A percentile compares a stretch with the other conserved stretches of the same genome.
phyloP scores from a whole-genome alignment of 2,329 filamentous ascomycete genomes.

The Cladosporium sp. region DNA sequence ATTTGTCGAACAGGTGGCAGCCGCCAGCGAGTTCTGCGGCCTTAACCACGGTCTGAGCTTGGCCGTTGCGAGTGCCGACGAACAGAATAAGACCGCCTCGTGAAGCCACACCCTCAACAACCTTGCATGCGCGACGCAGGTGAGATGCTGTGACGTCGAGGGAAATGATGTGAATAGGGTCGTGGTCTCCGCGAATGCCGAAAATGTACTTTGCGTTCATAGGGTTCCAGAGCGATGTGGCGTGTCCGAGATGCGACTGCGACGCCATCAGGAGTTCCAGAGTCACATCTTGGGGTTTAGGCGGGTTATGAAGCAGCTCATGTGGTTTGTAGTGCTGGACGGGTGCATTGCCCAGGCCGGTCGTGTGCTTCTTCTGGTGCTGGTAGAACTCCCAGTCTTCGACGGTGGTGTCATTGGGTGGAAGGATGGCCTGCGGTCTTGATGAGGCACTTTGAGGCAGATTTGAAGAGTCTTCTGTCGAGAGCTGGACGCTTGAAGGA shows the following conservation, averaged over 20 bases:
- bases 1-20: conserved; percentile 88
- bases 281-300: conserved; percentile 72
- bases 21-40: conserved; percentile 73
- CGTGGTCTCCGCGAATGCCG: conserved; percentile 79
- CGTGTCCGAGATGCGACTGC: conserved; percentile 85
- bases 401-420: conserved; percentile 32
- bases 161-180: conserved; percentile 63
- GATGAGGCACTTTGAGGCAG: conserved; percentile 26
- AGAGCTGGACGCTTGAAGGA: conserved; percentile 14
- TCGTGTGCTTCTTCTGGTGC: conserved; percentile 36
- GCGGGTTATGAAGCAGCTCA: conserved; percentile 67
- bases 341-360: conserved; percentile 37
- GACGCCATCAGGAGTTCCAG: conserved; percentile 86
- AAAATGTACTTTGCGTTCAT: conserved; percentile 92
- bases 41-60: conserved; percentile 73
- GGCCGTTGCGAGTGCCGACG: conserved; percentile 78
- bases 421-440: conserved; percentile 22
- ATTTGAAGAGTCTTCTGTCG: conserved; percentile 27
- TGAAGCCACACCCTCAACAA: conserved; percentile 82
- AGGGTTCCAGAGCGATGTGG: conserved; percentile 89
- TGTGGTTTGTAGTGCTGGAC: conserved; percentile 60
- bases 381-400: conserved; percentile 41
- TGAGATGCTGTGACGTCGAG: conserved; percentile 85
- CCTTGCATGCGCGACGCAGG: conserved; percentile 85
- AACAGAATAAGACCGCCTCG: conserved; percentile 83